phyloP scores from a whole-genome alignment of 768 basidiomycete species.

The Hypholoma sublateritium region DNA sequence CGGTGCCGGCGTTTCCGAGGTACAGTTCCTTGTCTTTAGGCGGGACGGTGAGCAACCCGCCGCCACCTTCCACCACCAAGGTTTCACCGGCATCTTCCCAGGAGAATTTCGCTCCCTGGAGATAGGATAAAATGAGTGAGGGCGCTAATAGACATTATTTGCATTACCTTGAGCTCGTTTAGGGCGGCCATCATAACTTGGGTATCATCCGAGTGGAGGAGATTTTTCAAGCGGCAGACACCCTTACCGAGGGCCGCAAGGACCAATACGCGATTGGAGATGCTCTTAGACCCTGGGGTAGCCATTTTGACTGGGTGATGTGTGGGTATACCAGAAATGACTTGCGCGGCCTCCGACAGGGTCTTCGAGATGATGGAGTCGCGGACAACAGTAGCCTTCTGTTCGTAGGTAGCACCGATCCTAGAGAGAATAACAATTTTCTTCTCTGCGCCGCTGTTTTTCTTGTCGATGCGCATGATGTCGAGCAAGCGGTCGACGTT shows the following conservation, averaged over 20 bases:
- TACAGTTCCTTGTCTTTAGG: constrained; percentile 84
- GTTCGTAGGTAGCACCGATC: constrained; percentile 92
- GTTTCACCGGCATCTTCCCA: constrained; percentile 99
- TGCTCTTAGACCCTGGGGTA: constrained; percentile 95
- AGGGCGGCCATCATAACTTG: constrained; percentile 99
- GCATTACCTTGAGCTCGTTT: constrained; percentile 74
- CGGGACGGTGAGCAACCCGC: constrained; percentile 77
- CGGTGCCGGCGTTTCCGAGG: constrained; percentile 96
- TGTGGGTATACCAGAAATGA: constrained; percentile 67
- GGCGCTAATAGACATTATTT: neutral
- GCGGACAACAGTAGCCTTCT: constrained; percentile 81
- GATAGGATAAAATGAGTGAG: constrained; percentile 1
- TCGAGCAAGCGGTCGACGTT: constrained; percentile 83
- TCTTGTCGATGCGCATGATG: constrained; percentile 97
- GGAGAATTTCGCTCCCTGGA: constrained; percentile 82
- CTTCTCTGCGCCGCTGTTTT: constrained; percentile 90
- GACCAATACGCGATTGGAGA: constrained; percentile 92
- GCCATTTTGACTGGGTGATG: constrained; percentile 69
- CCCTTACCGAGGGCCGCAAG: constrained; percentile 91
- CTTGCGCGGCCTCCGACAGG: constrained; percentile 75
- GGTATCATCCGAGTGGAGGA: constrained; percentile 96
- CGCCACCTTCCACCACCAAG: constrained; percentile 86
- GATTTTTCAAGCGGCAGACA: constrained; percentile 83
- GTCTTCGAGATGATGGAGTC: constrained; percentile 83
- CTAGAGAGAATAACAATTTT: constrained; percentile 90